A percentile compares a stretch with the other conserved stretches of the same genome.
phyloP scores from a whole-genome alignment of 176 grass and related monocot genomes.

The Pontederia crassipes region DNA sequence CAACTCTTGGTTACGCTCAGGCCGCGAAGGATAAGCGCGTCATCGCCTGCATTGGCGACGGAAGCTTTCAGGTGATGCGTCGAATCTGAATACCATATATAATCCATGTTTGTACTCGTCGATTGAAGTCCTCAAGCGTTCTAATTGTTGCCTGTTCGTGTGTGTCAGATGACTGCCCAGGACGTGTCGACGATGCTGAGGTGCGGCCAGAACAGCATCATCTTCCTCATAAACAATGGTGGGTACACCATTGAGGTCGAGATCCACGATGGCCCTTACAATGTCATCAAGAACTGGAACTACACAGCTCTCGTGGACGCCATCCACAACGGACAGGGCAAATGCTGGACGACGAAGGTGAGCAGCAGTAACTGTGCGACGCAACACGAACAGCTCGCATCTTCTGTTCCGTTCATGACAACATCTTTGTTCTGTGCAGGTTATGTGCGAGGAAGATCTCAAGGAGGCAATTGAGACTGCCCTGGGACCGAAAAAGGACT shows the following conservation, averaged over 20 bases:
- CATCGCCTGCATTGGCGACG: conserved; percentile 8
- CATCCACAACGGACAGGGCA: conserved; percentile 4
- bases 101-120: no score
- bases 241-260: conserved; percentile 16
- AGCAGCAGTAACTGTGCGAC: neutral
- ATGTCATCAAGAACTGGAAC: conserved; percentile 21
- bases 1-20: conserved; percentile 8
- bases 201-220: neutral
- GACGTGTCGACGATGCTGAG: conserved; percentile 8
- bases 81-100: no score
- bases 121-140: no score
- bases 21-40: conserved; percentile 5
- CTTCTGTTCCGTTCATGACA: no score
- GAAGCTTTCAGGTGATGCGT: conserved; percentile 1
- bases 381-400: no score
- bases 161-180: conserved; percentile 1
- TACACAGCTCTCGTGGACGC: conserved; percentile 3
- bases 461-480: conserved; percentile 7
- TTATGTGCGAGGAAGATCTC: neutral
- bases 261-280: conserved; percentile 13
- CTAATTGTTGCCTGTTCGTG: neutral
- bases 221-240: conserved; percentile 17
- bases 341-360: conserved; percentile 12
- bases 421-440: neutral
- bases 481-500: neutral